phyloP scores from a whole-genome alignment of 495 filamentous ascomycete genomes.

The Filosporella fistucella region DNA sequence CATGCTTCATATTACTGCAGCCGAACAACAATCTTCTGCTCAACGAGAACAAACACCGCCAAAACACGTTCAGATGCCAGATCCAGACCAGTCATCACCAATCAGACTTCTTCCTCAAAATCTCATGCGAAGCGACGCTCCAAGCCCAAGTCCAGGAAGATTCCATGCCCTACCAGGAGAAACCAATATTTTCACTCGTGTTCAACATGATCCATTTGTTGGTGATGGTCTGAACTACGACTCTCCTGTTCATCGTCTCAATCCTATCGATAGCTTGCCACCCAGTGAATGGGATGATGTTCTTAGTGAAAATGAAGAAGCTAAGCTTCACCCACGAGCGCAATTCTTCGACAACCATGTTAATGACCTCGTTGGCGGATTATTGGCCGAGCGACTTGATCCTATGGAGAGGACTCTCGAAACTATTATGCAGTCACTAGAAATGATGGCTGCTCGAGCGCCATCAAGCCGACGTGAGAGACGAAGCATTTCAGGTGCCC shows the following conservation, averaged over 20 bases:
- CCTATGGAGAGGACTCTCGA: constrained; percentile 77
- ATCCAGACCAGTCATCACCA: constrained; percentile 41
- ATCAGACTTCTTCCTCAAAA: constrained; percentile 51
- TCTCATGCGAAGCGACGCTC: constrained; percentile 60
- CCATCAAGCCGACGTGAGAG: constrained; percentile 40
- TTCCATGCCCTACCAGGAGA: constrained; percentile 37
- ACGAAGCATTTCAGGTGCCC: constrained; percentile 57
- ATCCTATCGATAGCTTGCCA: constrained; percentile 58
- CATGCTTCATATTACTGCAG: constrained; percentile 75
- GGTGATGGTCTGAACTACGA: constrained; percentile 23
- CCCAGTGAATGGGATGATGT: constrained; percentile 89
- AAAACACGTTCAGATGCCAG: constrained; percentile 29
- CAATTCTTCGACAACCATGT: constrained; percentile 86
- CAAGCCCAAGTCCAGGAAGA: constrained; percentile 68
- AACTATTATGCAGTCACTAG: constrained; percentile 65
- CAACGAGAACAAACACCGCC: constrained; percentile 34
- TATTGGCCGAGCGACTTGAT: constrained; percentile 69
- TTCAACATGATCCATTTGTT: constrained; percentile 26
- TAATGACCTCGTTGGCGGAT: constrained; percentile 72
- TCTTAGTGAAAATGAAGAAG: constrained; percentile 75
- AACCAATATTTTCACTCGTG: constrained; percentile 30
- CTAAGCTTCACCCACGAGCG: constrained; percentile 66
- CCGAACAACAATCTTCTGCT: constrained; percentile 37
- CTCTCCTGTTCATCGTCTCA: constrained; percentile 60
- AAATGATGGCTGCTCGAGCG: constrained; percentile 34